Evolutionary conservation across 2,329 filamentous ascomycete genomes (phyloP).

Genomic region (Pseudogymnoascus sp.): DNA sequence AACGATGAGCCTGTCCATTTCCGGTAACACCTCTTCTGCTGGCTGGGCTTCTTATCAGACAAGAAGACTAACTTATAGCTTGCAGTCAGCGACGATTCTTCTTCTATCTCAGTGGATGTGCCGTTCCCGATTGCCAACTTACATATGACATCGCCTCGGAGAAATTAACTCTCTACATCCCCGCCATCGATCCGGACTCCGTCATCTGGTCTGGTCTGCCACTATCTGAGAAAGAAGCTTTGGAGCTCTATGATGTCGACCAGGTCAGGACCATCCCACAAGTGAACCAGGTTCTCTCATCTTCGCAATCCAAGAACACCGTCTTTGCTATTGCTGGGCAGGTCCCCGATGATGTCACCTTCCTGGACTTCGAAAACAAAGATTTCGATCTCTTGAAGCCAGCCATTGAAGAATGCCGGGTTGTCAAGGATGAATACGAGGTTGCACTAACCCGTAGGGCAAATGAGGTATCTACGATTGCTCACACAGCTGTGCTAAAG

Average conservation of each 20-base stretch:
- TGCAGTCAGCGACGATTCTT: conserved; percentile 80
- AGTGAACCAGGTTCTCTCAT: conserved; percentile 57
- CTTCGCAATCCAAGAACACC: conserved; percentile 36
- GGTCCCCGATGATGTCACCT: conserved; percentile 62
- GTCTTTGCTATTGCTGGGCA: conserved; percentile 74
- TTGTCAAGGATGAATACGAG: conserved; percentile 68
- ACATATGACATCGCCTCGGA: conserved; percentile 70
- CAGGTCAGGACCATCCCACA: conserved; percentile 64
- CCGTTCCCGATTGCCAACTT: conserved; percentile 70
- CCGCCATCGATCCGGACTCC: conserved; percentile 75
- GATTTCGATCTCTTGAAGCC: conserved; percentile 47
- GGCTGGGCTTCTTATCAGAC: not conserved
- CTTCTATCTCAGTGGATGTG: conserved; percentile 85
- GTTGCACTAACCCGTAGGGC: conserved; percentile 65
- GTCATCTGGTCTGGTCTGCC: conserved; percentile 94
- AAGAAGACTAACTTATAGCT: conserved; percentile 11
- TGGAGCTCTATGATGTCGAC: conserved; percentile 73
- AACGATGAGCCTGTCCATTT: conserved; percentile 79
- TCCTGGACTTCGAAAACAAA: conserved; percentile 60
- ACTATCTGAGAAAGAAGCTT: conserved; percentile 65
- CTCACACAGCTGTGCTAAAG: conserved; percentile 55
- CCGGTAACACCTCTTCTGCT: conserved; percentile 42
- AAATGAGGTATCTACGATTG: conserved; percentile 60
- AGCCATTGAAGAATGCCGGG: conserved; percentile 61
- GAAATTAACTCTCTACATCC: conserved; percentile 80